Conservation (phyloP, 2,329 filamentous ascomycete genomes). For the Tolypocladium guangdongense region DNA sequence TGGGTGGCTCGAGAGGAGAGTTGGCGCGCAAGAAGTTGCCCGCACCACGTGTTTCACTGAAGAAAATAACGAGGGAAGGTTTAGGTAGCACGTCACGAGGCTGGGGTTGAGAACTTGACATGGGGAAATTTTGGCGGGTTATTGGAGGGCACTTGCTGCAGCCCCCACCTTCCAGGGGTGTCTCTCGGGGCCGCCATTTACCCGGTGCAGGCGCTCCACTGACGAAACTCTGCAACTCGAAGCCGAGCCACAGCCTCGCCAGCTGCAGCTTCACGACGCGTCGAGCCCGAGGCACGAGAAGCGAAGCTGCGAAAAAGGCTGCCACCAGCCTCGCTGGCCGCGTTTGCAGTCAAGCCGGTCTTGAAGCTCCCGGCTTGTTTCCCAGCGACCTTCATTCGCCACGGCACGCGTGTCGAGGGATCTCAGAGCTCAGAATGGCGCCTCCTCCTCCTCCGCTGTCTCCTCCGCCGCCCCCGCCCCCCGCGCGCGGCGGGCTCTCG, state of each 20-base stretch:
- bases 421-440: slow-evolving; percentile 11
- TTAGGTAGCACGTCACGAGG: neutral
- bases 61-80: neutral
- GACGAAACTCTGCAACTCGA: neutral
- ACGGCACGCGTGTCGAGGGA: neutral
- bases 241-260: neutral
- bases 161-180: neutral
- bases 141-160: slow-evolving; percentile 19
- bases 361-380: neutral
- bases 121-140: slow-evolving; percentile 19
- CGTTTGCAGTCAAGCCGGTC: too few relatives aligned
- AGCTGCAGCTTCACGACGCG: neutral
- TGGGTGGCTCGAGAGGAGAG: neutral
- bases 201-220: slow-evolving; percentile 11
- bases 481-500: slow-evolving; percentile 45
- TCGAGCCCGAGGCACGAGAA: neutral
- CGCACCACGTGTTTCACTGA: neutral
- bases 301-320: neutral
- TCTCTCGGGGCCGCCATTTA: slow-evolving; percentile 14
- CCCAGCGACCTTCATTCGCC: neutral
- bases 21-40: neutral
- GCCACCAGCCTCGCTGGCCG: neutral
- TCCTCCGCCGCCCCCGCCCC: slow-evolving; percentile 23
- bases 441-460: slow-evolving; percentile 8
- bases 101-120: slow-evolving; percentile 1